Evolutionary conservation across 208 protist genomes (phyloP), one percentile per base, ranked within the genome.

Genomic region (Crithidia fasciculata): DNA sequence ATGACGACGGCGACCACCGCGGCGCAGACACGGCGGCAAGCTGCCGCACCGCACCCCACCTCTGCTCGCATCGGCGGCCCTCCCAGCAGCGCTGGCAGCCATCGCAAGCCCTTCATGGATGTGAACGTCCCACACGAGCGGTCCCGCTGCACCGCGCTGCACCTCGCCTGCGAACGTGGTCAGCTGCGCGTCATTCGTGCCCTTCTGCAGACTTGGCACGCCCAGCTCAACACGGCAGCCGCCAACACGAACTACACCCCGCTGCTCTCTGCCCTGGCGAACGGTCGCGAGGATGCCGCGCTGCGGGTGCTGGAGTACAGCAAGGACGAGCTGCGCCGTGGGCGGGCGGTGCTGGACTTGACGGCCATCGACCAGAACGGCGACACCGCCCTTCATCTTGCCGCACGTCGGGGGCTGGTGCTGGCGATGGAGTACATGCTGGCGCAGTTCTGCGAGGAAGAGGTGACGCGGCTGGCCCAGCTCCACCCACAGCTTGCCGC

Each of bases 401-500:
- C 88, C 36, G 83, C 85, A 13, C 49, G 69, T 43, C 67, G 72
- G 19, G 90, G 86, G 28, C 80, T 91, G 68, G 66, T 81, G 37
- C 60, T 81, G 7, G 84, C 87, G 28, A 82, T 93, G 59, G 90
- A 95, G 69, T 93, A 95, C 83, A 90, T 95, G 53, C 80, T 93
- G 44, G 66, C 78, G 58, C 87, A 93, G 69, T 95, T 92, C 67
- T 81, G 76, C 53, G 82, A 89, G 16, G 84, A 90, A 59, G 90
- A 95, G 72, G 81, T 95, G 55, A 61, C 80, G 64, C 65, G 75
- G 41, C 71, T 79, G 8, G 59, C 49, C 7, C 43, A 58, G 61
- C 55, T 83, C 58, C 78, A 76, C 45, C 54, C 72, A 7, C 50
- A 60, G 55, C 44, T 80, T 8, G 13, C 43, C 19, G 16, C 53